Evolutionary conservation across 257 asterid species (phyloP).

Genomic region (Nicotiana benthamiana): DNA sequence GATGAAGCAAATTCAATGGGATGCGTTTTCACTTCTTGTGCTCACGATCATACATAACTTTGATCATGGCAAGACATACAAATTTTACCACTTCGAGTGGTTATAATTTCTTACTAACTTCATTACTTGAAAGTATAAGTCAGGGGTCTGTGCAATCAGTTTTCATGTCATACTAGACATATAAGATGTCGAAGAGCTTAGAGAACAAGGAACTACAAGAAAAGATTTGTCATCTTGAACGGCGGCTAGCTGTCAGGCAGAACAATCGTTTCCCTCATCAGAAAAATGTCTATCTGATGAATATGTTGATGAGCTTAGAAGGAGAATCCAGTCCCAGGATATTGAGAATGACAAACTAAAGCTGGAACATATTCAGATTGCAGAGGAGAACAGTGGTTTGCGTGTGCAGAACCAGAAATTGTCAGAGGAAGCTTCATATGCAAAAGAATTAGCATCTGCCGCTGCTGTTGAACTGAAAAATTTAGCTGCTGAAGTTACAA

Average conservation of each 20-base stretch:
- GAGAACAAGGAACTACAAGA: slow-evolving; percentile 72
- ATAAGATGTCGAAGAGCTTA: too few species aligned
- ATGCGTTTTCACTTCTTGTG: too few species aligned
- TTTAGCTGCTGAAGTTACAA: slow-evolving; percentile 92
- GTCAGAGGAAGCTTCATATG: slow-evolving; percentile 92
- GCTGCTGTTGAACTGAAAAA: slow-evolving; percentile 93
- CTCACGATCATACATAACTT: too few species aligned
- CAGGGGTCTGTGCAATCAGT: too few species aligned
- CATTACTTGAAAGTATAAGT: too few species aligned
- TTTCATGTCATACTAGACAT: too few species aligned
- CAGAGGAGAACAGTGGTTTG: slow-evolving; percentile 83
- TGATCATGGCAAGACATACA: too few species aligned
- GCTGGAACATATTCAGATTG: slow-evolving; percentile 61
- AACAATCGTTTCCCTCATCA: slow-evolving; percentile 28
- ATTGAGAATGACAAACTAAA: slow-evolving; percentile 76
- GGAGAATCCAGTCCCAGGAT: slow-evolving; percentile 79
- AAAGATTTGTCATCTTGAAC: slow-evolving; percentile 50
- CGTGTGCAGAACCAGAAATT: slow-evolving; percentile 80
- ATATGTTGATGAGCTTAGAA: slow-evolving; percentile 55
- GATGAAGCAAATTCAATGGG: too few species aligned
- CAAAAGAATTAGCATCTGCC: slow-evolving; percentile 97
- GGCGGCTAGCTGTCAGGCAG: slow-evolving; percentile 44
- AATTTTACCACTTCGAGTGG: too few species aligned
- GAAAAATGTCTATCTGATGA: slow-evolving; percentile 49
- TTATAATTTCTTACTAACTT: too few species aligned